Conservation (phyloP, 768 basidiomycete genomes). For the Amanita rubescens region DNA sequence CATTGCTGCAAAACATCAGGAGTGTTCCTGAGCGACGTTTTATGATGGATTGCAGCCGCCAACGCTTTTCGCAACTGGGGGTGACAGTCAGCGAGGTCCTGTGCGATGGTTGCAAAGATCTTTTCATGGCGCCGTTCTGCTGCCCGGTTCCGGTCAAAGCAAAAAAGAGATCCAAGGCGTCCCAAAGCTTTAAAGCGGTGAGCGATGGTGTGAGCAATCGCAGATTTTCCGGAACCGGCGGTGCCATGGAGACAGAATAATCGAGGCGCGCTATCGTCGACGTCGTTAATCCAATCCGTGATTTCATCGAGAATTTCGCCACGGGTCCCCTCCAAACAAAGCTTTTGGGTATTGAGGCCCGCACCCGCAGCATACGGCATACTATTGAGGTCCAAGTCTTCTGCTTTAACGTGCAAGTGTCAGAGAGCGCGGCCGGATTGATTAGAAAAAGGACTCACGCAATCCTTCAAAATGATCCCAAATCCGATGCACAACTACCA, state of each 20-base stretch:
- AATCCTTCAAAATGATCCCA: background rate
- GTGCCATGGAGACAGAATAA: background rate
- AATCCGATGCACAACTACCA: background rate
- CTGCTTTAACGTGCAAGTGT: background rate
- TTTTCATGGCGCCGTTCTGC: no score
- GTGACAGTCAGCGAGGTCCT: no score
- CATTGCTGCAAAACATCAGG: background rate
- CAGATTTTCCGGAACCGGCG: no score
- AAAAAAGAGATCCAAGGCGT: no score
- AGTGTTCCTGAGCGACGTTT: background rate
- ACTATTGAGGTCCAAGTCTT: background rate
- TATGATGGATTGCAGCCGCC: no score
- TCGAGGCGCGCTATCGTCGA: background rate
- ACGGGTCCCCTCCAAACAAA: conserved; percentile 18
- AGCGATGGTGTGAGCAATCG: no score
- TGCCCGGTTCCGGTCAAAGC: no score
- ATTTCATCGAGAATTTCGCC: conserved; percentile 17
- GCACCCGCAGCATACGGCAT: background rate
- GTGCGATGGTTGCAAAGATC: no score
- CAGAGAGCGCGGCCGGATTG: background rate
- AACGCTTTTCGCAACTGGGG: no score
- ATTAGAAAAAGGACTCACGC: background rate
- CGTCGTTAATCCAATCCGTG: conserved; percentile 14
- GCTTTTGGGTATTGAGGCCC: conserved; percentile 4
- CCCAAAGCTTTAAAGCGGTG: no score